A percentile compares a stretch with the other conserved stretches of the same genome.
Evolutionary conservation across 345 rosid genomes (phyloP).

Genomic region (Garcia nutans): DNA sequence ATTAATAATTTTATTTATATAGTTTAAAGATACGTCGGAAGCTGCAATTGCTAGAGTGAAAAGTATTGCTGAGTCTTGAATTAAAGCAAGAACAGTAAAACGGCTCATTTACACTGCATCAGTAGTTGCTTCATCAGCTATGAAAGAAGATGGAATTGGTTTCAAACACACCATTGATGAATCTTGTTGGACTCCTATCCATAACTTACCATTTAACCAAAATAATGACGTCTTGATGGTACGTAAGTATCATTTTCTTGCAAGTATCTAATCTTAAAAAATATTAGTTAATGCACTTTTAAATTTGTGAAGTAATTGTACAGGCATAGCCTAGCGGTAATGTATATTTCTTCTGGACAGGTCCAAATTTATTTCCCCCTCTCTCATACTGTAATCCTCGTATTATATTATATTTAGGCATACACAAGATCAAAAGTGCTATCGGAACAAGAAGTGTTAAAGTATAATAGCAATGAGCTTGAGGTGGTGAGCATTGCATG

Average conservation of each 20-base stretch:
- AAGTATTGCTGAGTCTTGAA: conserved; percentile 22
- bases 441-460: conserved; percentile 36
- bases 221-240: too few species aligned
- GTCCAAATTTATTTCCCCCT: too few species aligned
- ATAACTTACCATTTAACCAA: neutral
- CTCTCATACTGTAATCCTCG: too few species aligned
- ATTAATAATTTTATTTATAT: neutral
- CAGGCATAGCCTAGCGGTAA: too few species aligned
- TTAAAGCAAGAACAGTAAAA: conserved; percentile 23
- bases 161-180: conserved; percentile 15
- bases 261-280: too few species aligned
- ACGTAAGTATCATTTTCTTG: too few species aligned
- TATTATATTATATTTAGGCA: neutral
- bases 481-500: conserved; percentile 34
- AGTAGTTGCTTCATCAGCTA: conserved; percentile 21
- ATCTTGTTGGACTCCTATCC: conserved; percentile 31
- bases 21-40: conserved; percentile 22
- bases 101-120: conserved; percentile 34
- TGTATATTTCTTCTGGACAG: too few species aligned
- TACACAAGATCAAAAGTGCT: conserved; percentile 19
- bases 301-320: too few species aligned
- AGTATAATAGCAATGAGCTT: conserved; percentile 9
- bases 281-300: too few species aligned
- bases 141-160: conserved; percentile 14
- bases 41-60: conserved; percentile 20